Base-by-base conservation (phyloP, 2,329 filamentous ascomycete species). In the Stemphylium lycopersici region DNA sequence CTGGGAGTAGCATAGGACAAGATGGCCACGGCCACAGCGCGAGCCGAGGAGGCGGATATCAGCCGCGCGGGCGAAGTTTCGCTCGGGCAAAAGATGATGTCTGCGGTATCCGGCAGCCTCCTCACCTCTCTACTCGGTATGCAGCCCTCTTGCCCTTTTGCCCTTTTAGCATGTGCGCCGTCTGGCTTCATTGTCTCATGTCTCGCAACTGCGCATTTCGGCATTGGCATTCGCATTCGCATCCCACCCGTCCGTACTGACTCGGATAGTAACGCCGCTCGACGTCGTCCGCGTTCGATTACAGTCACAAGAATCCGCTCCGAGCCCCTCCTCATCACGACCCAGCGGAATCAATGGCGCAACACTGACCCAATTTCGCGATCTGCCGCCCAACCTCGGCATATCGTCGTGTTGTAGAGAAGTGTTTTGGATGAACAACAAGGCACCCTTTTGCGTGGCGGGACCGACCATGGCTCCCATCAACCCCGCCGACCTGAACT, bases 241-340 rank as follows among this genome's bases (percentile, higher is more conserved):
- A 16, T 24, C 31, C 38, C 32, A 34, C 6, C 20, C 4, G 2
- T 38, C 1, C 16, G 22, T 16, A 56, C 61, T 67, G 34, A 67
- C 51, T 41, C 41, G 8, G 2, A 31, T 24, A 55, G 93, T 96
- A 29, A 99, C 95, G 4, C 95, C 95, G 41, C 87, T 99, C 47
- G 95, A 99, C 72, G 95, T 99, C 59, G 95, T 99, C 57, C 91
- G 95, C 58, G 91, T 99, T 41, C 91, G 95, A 58, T 82, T 96
- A 48, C 95, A 99, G 77, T 93, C 95, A 1, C 93, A 98, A 78
- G 80, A 81, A 53, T 79, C 83, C 65, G 74, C 79, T 82, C 59
- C 73, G 58, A 59, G 45, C 60, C 46, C 69, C 78, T 83, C 71
- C 80, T 81, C 73, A 86, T 81, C 73, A 86, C 65, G 78, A 83